Conservation (phyloP, 2,329 filamentous ascomycete species). For the Colletotrichum zoysiae region DNA sequence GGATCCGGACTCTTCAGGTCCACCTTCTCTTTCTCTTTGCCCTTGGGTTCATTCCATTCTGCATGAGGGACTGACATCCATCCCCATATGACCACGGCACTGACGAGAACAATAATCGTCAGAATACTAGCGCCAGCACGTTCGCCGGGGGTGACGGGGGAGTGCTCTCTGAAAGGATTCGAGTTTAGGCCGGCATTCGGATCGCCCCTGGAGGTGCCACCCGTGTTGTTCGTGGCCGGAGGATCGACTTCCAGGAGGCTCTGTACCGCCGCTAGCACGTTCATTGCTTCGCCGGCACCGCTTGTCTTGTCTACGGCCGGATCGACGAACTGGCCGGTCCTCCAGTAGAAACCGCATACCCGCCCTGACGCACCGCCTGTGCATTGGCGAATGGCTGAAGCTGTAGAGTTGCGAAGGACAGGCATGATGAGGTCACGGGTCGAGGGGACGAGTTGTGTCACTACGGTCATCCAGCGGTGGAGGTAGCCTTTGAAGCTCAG, state of each 20-base stretch:
- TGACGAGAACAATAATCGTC: conserved; percentile 69
- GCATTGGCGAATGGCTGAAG: conserved; percentile 72
- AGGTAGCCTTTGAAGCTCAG: conserved; percentile 79
- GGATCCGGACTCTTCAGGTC: not conserved
- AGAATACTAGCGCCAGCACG: conserved; percentile 75
- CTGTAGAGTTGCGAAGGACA: conserved; percentile 68
- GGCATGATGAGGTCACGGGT: conserved; percentile 67
- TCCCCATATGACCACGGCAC: conserved; percentile 64
- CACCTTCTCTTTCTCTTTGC: conserved; percentile 12
- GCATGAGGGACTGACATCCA: conserved; percentile 53
- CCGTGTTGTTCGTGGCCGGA: conserved; percentile 60
- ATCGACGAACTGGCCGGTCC: conserved; percentile 56
- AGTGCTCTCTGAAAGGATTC: conserved; percentile 20
- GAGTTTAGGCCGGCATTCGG: conserved; percentile 41
- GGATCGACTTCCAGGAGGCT: conserved; percentile 57
- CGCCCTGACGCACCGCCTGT: conserved; percentile 68
- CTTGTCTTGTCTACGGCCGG: conserved; percentile 65
- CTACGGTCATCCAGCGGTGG: conserved; percentile 72
- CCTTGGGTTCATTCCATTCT: conserved; percentile 34
- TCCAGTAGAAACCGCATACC: conserved; percentile 75
- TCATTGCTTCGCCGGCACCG: conserved; percentile 72
- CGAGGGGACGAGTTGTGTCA: conserved; percentile 71
- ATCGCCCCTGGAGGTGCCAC: conserved; percentile 64
- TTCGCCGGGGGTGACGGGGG: conserved; percentile 66
- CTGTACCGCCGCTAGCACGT: conserved; percentile 66